A percentile compares a stretch with the other conserved stretches of the same genome.
Conservation (phyloP, 1,284 basidiomycete genomes). For the Rhodotorula sp. region DNA sequence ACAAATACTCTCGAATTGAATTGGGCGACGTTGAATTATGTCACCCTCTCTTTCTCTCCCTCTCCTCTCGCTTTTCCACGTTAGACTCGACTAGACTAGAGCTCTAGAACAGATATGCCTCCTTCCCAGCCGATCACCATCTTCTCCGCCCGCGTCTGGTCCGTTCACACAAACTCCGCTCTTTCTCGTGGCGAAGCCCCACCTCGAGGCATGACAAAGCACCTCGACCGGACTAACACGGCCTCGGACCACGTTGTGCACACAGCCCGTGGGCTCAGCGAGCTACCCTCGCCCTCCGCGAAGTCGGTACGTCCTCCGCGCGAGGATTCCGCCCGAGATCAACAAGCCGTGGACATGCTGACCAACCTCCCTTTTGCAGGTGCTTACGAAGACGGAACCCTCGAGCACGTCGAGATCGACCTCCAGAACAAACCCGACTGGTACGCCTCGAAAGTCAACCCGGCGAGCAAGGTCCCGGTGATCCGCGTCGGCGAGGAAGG, state of each 20-base stretch:
- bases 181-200: not conserved
- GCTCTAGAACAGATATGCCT: not conserved
- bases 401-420: conserved; percentile 58
- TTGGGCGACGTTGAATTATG: too few species aligned
- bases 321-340: too few species aligned
- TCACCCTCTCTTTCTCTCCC: not conserved
- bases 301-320: conserved; percentile 50
- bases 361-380: not conserved
- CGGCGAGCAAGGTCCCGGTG: conserved; percentile 59
- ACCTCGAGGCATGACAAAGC: not conserved
- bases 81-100: not conserved
- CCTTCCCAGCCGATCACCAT: conserved; percentile 9
- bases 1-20: too few species aligned
- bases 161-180: not conserved
- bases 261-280: conserved; percentile 45
- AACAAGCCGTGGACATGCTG: conserved; percentile 14
- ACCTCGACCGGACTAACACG: too few species aligned
- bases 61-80: not conserved
- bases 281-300: conserved; percentile 61
- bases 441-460: conserved; percentile 59
- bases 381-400: conserved; percentile 35
- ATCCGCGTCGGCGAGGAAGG: conserved; percentile 31
- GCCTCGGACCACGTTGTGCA: not conserved
- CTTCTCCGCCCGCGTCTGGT: conserved; percentile 19
- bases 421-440: conserved; percentile 59